Percentiles rank a stretch among this genome's conserved stretches.
These are phyloP conservation scores for Gliomastix tumulicola DNA, from an alignment of 2,329 filamentous ascomycete species.

Conservation along the genomic window DNA sequence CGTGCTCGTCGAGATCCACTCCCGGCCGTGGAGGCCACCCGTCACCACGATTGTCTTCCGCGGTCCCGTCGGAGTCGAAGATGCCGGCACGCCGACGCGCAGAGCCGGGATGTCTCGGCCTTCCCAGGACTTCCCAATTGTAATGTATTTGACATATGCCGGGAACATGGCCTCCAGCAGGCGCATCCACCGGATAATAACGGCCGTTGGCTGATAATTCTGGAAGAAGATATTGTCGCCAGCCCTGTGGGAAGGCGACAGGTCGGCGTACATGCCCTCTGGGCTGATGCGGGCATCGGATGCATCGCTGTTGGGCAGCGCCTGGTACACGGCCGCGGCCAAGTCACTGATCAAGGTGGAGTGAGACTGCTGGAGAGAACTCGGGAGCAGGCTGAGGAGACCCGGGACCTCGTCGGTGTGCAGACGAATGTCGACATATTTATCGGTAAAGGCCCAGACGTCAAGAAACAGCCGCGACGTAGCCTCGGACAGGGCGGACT, in stretches of 20 bases:
- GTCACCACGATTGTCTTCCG: slow-evolving; percentile 76
- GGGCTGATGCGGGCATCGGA: not conserved
- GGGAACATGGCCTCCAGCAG: slow-evolving; percentile 87
- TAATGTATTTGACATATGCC: slow-evolving; percentile 65
- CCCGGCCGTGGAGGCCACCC: slow-evolving; percentile 84
- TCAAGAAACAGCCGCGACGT: slow-evolving; percentile 74
- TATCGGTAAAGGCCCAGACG: slow-evolving; percentile 77
- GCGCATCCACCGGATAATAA: slow-evolving; percentile 84
- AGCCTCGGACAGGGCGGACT: slow-evolving; percentile 64
- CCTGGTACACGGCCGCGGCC: slow-evolving; percentile 64
- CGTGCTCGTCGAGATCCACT: slow-evolving; percentile 93
- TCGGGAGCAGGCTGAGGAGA: slow-evolving; percentile 70
- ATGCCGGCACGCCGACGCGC: slow-evolving; percentile 57
- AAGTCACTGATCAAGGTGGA: slow-evolving; percentile 74
- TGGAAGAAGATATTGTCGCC: slow-evolving; percentile 80
- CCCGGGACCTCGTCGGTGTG: slow-evolving; percentile 70
- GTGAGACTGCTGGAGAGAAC: slow-evolving; percentile 64
- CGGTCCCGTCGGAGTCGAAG: slow-evolving; percentile 30
- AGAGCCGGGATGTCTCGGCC: slow-evolving; percentile 80
- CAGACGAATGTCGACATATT: slow-evolving; percentile 80
- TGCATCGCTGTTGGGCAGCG: slow-evolving; percentile 13
- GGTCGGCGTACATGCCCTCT: slow-evolving; percentile 3
- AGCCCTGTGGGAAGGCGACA: slow-evolving; percentile 13
- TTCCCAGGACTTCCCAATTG: slow-evolving; percentile 79
- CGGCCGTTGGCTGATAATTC: slow-evolving; percentile 83